phyloP scores from a whole-genome alignment of 2,329 filamentous ascomycete species.

The Cytospora mali region DNA sequence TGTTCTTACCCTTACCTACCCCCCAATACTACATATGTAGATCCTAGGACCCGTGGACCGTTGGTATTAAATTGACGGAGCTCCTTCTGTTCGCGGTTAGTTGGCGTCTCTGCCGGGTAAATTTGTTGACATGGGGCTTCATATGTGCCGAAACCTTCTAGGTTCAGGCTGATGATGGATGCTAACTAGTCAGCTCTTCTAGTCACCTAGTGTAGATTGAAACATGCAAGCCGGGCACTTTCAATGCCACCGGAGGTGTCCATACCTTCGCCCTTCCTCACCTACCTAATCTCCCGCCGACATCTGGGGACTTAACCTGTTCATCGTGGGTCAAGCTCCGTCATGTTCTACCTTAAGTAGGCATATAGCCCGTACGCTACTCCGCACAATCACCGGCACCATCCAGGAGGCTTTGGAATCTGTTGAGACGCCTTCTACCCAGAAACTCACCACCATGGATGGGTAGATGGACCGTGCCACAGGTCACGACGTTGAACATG shows the following conservation, averaged over 20 bases:
- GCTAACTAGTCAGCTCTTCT: too few relatives aligned
- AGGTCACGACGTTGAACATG: neutral
- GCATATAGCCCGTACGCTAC: neutral
- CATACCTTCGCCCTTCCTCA: neutral
- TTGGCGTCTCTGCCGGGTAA: neutral
- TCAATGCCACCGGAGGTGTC: too few relatives aligned
- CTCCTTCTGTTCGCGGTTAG: neutral
- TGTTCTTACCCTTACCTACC: neutral
- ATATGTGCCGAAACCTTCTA: too few relatives aligned
- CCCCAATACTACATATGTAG: too few relatives aligned
- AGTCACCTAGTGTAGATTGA: too few relatives aligned
- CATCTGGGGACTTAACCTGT: neutral
- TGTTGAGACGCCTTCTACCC: neutral
- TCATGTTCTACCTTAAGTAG: neutral
- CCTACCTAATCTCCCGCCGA: too few relatives aligned
- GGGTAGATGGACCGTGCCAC: neutral
- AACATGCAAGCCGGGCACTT: too few relatives aligned
- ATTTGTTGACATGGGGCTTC: neutral
- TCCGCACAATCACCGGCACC: neutral
- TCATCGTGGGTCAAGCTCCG: too few relatives aligned
- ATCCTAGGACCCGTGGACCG: too few relatives aligned
- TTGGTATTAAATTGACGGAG: neutral
- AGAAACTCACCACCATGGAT: neutral
- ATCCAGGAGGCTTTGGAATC: neutral
- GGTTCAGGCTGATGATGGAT: too few relatives aligned